Evolutionary conservation across 2,329 filamentous ascomycete species (phyloP).

Genomic region (Apiospora arundinis): DNA sequence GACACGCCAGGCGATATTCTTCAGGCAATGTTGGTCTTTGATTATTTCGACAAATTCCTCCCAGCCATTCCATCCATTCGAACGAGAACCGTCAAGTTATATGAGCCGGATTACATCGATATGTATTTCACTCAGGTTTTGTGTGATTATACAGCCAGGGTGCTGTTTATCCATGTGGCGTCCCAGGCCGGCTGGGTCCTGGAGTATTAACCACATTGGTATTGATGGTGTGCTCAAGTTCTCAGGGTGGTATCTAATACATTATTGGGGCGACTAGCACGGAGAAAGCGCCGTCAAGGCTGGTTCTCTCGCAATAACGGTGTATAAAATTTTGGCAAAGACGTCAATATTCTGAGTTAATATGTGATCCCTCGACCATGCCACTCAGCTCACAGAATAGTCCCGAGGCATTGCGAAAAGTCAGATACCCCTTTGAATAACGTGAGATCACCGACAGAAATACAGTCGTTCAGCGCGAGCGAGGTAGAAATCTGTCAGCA

Average conservation of each 20-base stretch:
- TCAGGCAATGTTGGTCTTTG: neutral
- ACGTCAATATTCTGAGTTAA: constrained; percentile 28
- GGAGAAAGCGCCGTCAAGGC: too few species aligned
- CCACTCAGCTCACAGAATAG: too few species aligned
- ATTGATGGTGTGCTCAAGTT: too few species aligned
- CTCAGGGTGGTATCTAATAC: too few species aligned
- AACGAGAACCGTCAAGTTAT: neutral
- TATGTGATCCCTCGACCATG: too few species aligned
- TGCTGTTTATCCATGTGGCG: neutral
- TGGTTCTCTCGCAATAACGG: too few species aligned
- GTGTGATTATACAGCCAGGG: neutral
- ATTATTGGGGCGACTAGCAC: too few species aligned
- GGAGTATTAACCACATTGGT: constrained; percentile 29
- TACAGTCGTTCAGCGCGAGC: neutral
- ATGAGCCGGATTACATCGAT: too few species aligned
- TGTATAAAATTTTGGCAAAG: too few species aligned
- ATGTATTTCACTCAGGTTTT: too few species aligned
- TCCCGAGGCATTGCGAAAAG: neutral
- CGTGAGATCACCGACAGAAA: neutral
- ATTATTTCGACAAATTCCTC: neutral
- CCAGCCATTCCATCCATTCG: neutral
- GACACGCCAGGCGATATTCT: neutral
- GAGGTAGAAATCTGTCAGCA: too few species aligned
- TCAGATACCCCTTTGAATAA: neutral
- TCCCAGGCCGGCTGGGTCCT: neutral